Conservation (phyloP, 192 early-diverging fungal species). For the Backusella westeae region DNA sequence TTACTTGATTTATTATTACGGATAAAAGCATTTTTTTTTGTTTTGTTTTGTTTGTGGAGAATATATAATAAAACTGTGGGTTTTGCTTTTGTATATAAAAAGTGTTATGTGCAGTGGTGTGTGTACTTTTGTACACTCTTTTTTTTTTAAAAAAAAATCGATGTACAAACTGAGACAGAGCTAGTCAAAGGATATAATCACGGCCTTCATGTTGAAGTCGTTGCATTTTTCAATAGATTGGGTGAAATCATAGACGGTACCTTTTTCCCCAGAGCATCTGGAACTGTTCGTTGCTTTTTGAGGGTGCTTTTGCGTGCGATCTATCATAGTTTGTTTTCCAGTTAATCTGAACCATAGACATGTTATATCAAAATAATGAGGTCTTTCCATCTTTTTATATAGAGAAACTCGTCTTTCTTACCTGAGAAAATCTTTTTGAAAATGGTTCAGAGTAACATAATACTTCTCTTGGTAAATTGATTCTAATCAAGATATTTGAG, state of each 20-base stretch:
- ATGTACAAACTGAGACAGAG: no score
- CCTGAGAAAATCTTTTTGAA: background rate
- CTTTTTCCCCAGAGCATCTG: background rate
- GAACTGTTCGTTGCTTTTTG: background rate
- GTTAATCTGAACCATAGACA: background rate
- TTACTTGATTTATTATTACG: background rate
- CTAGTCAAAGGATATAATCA: background rate
- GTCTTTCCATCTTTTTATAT: background rate
- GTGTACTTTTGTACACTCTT: no score
- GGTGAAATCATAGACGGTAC: background rate
- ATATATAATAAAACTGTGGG: no score
- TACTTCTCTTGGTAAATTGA: background rate
- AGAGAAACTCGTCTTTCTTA: background rate
- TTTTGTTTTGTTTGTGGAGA: no score
- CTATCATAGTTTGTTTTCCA: background rate
- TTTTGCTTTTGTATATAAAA: no score
- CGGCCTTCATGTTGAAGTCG: background rate
- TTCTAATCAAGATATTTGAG: background rate
- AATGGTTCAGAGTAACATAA: background rate
- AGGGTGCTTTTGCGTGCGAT: background rate
- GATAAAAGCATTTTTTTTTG: no score
- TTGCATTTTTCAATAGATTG: background rate
- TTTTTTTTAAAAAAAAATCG: no score
- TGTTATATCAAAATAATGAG: background rate
- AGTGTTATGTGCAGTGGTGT: no score